These are phyloP conservation scores for Trametes coccinea DNA, from an alignment of 768 basidiomycete genomes.

Conservation along the genomic window DNA sequence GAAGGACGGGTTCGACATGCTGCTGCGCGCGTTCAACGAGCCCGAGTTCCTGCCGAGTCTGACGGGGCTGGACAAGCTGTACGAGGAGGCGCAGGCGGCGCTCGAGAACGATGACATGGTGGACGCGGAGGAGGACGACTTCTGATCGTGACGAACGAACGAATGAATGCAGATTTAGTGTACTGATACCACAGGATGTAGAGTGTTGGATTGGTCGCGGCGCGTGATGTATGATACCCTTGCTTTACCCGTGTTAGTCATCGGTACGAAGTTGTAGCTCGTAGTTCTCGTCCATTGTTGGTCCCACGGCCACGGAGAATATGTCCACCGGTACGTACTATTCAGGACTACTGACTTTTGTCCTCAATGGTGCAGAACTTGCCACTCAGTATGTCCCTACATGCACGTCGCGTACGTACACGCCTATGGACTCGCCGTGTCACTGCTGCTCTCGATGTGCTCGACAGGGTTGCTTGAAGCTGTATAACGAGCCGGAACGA, in stretches of 20 bases:
- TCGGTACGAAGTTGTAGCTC: too few species aligned
- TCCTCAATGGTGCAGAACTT: too few species aligned
- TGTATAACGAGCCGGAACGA: too few species aligned
- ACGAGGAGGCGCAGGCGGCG: constrained; percentile 51
- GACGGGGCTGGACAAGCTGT: constrained; percentile 57
- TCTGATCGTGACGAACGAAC: neutral
- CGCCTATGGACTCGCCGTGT: too few species aligned
- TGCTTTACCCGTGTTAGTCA: neutral
- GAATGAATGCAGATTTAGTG: neutral
- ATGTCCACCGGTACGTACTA: too few species aligned
- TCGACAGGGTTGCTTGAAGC: too few species aligned
- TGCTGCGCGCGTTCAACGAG: constrained; percentile 83
- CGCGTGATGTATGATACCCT: neutral
- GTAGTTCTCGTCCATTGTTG: too few species aligned
- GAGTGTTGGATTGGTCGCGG: neutral
- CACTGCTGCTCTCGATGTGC: too few species aligned
- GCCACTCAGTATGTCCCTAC: too few species aligned
- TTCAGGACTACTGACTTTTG: too few species aligned
- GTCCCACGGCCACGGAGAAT: too few species aligned
- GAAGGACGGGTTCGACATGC: constrained; percentile 74
- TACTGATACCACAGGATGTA: neutral
- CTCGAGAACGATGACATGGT: constrained; percentile 53
- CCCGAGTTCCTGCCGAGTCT: constrained; percentile 62
- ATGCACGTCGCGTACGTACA: too few species aligned
- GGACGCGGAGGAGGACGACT: constrained; percentile 40